A percentile compares a stretch with the other conserved stretches of the same genome.
phyloP scores from a whole-genome alignment of 1,284 basidiomycete species.

The Microbotryum intermedium region DNA sequence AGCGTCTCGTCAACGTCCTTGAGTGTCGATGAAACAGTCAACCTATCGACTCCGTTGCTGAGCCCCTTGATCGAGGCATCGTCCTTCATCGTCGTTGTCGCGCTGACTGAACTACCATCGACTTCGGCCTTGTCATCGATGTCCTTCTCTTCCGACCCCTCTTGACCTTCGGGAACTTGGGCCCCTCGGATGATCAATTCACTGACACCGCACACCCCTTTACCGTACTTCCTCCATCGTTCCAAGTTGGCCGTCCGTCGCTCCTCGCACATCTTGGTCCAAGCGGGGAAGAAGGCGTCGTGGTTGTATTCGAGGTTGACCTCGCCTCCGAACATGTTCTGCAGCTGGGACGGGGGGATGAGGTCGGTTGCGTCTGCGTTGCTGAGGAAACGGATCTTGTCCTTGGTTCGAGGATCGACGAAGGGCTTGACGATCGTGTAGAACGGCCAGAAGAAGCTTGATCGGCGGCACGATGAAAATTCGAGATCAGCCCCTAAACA shows the following conservation, averaged over 20 bases:
- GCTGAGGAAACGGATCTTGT: conserved; percentile 36
- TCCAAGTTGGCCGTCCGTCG: conserved; percentile 35
- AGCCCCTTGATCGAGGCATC: too few species aligned
- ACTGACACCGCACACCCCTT: conserved; percentile 35
- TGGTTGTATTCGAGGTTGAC: conserved; percentile 38
- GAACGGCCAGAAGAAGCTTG: conserved; percentile 4
- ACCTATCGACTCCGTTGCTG: too few species aligned
- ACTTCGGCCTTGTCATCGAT: neutral
- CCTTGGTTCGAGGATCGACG: conserved; percentile 42
- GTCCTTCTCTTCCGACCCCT: neutral
- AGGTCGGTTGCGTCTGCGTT: conserved; percentile 30
- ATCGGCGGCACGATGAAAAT: too few species aligned
- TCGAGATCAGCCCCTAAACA: too few species aligned
- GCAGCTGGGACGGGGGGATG: conserved; percentile 30
- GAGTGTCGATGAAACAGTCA: too few species aligned
- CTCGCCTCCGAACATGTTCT: conserved; percentile 30
- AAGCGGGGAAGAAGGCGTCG: conserved; percentile 37
- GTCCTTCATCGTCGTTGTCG: too few species aligned
- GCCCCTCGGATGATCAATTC: conserved; percentile 40
- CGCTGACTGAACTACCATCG: too few species aligned
- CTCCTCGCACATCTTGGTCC: conserved; percentile 34
- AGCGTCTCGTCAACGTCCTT: too few species aligned
- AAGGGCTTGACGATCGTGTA: conserved; percentile 39
- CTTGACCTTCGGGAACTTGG: conserved; percentile 15
- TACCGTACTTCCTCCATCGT: conserved; percentile 37